Evolutionary conservation across 2,329 filamentous ascomycete genomes (phyloP).

Genomic region (Hawksworthiomyces lignivorus): DNA sequence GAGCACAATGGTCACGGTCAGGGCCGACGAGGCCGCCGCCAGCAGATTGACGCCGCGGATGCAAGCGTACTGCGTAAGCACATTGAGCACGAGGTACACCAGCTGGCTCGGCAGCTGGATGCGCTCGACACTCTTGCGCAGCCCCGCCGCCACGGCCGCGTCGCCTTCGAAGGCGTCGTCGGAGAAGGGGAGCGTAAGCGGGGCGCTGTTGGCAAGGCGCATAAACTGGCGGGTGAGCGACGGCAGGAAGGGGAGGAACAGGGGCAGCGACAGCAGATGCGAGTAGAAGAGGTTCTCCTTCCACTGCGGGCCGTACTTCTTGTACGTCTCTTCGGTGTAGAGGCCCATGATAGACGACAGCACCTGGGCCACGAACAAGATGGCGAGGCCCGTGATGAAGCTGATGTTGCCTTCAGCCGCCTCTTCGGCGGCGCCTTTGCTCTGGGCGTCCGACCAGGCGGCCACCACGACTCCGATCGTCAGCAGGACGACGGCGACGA

Average conservation of each 20-base stretch:
- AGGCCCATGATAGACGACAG: constrained; percentile 91
- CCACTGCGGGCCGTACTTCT: constrained; percentile 80
- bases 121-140: constrained; percentile 30
- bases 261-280: constrained; percentile 60
- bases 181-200: constrained; percentile 40
- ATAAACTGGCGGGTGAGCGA: constrained; percentile 57
- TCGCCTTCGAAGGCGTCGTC: constrained; percentile 14
- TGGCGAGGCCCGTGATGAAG: constrained; percentile 64
- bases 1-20: constrained; percentile 93
- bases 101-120: constrained; percentile 59
- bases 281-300: constrained; percentile 96
- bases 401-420: constrained; percentile 24
- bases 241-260: constrained; percentile 66
- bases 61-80: constrained; percentile 86
- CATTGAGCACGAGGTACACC: constrained; percentile 64
- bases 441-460: constrained; percentile 80
- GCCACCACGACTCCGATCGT: constrained; percentile 81
- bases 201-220: constrained; percentile 55
- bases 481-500: constrained; percentile 72
- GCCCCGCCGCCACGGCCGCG: constrained; percentile 24
- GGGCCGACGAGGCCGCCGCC: constrained; percentile 76
- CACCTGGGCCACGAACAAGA: constrained; percentile 82
- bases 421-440: constrained; percentile 54
- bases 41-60: constrained; percentile 95
- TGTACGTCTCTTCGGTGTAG: constrained; percentile 88